Evolutionary conservation across 1,284 basidiomycete genomes (phyloP).

Genomic region (Heterobasidion occidentale): DNA sequence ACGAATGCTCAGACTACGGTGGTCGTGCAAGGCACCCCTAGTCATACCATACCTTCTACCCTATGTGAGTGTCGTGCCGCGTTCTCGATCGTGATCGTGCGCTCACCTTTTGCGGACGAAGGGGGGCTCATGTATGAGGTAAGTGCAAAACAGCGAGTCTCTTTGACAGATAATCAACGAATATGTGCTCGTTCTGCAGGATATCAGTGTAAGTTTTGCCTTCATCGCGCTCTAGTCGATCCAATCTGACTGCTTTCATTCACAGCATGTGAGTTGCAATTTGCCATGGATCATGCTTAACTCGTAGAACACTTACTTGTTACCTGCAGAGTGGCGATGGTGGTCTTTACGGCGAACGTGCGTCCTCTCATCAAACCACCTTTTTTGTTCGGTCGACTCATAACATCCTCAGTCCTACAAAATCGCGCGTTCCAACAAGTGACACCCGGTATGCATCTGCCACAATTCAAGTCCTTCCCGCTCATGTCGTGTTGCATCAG

Average conservation of each 20-base stretch:
- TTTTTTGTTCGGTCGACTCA: neutral
- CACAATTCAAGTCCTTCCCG: neutral
- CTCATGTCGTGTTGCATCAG: conserved; percentile 19
- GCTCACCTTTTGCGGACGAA: conserved; percentile 4
- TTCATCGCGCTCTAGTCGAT: neutral
- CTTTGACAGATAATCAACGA: neutral
- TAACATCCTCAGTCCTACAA: conserved; percentile 23
- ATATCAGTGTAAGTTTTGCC: conserved; percentile 26
- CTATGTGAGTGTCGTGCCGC: conserved; percentile 17
- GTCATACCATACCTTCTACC: conserved; percentile 20
- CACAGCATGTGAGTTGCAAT: neutral
- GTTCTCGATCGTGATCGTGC: too few relatives aligned
- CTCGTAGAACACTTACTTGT: too few relatives aligned
- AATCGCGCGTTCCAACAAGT: conserved; percentile 34
- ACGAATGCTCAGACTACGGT: conserved; percentile 7
- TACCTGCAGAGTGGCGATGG: conserved; percentile 28
- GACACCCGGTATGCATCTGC: conserved; percentile 27
- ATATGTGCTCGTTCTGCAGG: conserved; percentile 15
- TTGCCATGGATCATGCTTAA: neutral
- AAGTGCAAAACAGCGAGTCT: neutral
- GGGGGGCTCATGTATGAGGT: conserved; percentile 34
- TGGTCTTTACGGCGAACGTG: conserved; percentile 30
- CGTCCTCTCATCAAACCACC: conserved; percentile 2
- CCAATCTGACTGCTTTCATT: neutral
- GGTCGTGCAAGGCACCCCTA: conserved; percentile 17